phyloP scores from a whole-genome alignment of 345 rosid species.

The Eucalyptus cloeziana region DNA sequence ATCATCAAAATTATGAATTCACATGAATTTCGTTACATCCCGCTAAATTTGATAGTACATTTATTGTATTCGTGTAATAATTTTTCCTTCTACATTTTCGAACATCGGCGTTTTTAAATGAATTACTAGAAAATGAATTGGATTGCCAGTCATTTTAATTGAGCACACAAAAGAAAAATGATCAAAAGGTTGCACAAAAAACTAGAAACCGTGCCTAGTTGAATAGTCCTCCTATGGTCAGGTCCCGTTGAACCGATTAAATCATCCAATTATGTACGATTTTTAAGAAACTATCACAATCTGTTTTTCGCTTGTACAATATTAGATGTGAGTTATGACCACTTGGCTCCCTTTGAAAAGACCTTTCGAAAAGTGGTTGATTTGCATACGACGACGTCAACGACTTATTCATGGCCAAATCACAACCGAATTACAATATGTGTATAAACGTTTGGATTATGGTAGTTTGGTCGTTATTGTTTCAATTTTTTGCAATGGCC shows the following conservation, averaged over 20 bases:
- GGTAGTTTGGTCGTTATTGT: neutral
- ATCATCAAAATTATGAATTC: fast-evolving
- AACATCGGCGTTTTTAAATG: neutral
- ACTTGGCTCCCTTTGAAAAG: neutral
- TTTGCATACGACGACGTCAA: neutral
- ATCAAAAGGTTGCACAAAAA: neutral
- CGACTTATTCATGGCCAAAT: neutral
- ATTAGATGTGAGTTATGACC: neutral
- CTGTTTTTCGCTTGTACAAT: neutral
- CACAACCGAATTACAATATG: neutral
- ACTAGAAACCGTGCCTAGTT: neutral
- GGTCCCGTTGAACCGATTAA: neutral
- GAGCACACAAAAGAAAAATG: neutral
- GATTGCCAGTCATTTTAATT: neutral
- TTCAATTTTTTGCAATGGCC: neutral
- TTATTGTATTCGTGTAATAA: neutral
- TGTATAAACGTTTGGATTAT: neutral
- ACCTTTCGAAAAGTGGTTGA: neutral
- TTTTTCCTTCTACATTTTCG: neutral
- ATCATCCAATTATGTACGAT: neutral
- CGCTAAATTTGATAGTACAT: neutral
- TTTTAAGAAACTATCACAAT: neutral
- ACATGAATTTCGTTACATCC: fast-evolving
- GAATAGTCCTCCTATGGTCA: neutral
- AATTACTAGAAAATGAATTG: neutral